phyloP scores from a whole-genome alignment of 1,139 yeast species.

The Meyerozyma guilliermondii region DNA sequence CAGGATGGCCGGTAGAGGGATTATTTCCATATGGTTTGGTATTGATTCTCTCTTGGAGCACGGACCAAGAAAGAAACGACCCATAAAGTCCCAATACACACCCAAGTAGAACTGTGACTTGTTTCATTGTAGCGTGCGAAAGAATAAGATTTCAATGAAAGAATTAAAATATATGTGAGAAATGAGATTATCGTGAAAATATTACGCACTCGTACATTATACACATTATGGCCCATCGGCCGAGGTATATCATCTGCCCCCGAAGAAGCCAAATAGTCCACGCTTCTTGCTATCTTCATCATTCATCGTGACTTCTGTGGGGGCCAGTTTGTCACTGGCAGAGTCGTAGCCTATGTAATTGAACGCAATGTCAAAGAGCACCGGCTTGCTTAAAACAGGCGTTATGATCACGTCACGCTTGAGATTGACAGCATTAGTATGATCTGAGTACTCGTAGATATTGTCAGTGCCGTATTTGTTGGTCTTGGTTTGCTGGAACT shows the following conservation, averaged over 20 bases:
- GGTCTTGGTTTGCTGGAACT: slow-evolving; percentile 18
- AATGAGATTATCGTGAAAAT: neutral
- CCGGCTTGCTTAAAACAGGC: slow-evolving; percentile 78
- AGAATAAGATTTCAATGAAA: too few relatives aligned
- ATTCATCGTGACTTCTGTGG: slow-evolving; percentile 9
- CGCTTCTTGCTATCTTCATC: slow-evolving; percentile 29
- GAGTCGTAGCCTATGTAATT: slow-evolving; percentile 60
- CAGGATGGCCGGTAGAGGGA: slow-evolving; percentile 29
- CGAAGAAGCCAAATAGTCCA: slow-evolving; percentile 46
- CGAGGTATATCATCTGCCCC: slow-evolving; percentile 9
- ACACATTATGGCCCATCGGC: neutral
- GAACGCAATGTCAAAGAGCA: slow-evolving; percentile 82
- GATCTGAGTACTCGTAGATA: slow-evolving; percentile 39
- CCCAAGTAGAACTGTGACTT: slow-evolving; percentile 28
- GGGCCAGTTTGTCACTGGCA: slow-evolving; percentile 10
- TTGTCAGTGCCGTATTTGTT: slow-evolving; percentile 39
- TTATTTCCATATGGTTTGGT: slow-evolving; percentile 65
- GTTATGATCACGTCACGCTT: slow-evolving; percentile 10
- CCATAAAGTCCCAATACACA: slow-evolving; percentile 76
- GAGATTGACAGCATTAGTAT: slow-evolving; percentile 34
- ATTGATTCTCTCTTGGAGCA: slow-evolving; percentile 82
- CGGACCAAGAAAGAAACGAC: slow-evolving; percentile 86
- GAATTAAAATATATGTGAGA: neutral
- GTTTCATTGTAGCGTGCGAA: too few relatives aligned
- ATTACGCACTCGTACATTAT: neutral